Conservation (phyloP, 345 rosid genomes). For the Eucalyptus urophylla region DNA sequence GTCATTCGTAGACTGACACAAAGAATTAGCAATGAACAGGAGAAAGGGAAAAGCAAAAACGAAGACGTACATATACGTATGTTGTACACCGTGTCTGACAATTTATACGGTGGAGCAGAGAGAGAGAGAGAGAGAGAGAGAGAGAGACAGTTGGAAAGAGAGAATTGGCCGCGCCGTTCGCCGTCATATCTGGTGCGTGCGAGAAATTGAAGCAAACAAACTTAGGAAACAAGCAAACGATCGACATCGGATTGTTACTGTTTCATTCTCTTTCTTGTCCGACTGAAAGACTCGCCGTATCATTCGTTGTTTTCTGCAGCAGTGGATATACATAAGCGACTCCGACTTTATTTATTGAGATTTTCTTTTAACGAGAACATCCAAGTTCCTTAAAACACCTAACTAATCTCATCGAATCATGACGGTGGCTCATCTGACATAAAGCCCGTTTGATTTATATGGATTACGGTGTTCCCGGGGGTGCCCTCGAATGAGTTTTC, state of each 20-base stretch:
- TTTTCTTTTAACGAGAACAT: neutral
- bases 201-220: neutral
- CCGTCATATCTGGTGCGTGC: neutral
- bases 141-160: neutral
- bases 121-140: neutral
- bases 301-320: neutral
- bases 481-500: neutral
- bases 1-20: neutral
- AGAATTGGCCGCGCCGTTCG: neutral
- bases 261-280: neutral
- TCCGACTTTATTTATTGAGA: neutral
- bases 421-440: neutral
- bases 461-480: neutral
- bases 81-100: neutral
- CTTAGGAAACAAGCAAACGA: neutral
- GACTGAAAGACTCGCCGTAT: neutral
- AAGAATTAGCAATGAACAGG: neutral
- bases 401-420: neutral
- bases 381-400: neutral
- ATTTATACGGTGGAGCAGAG: neutral
- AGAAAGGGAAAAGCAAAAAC: neutral
- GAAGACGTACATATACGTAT: neutral
- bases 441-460: neutral
- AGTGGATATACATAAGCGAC: neutral
- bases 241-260: neutral